Evolutionary conservation across 805 yeast species (phyloP), one percentile per base, ranked within the genome.

Genomic region (Schizosaccharomyces osmophilus): DNA sequence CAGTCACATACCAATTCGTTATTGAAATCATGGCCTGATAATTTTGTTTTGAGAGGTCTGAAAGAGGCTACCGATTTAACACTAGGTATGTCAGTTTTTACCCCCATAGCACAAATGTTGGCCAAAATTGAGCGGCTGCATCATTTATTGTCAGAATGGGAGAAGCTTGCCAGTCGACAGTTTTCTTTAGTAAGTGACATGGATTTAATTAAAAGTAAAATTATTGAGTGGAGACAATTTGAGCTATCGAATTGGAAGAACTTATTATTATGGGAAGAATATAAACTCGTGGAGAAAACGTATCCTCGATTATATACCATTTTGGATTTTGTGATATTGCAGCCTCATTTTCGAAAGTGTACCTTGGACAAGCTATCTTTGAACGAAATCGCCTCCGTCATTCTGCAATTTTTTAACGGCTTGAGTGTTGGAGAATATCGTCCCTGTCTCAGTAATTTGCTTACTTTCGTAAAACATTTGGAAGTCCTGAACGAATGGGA

Each of bases 141-240:
- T 68, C 84, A 87, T 0, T 82, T 79, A 68, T 77, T 89, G 64
- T 77, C 83, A 31, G 97, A 93, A 69, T 93, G 98, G 97, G 93
- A 93, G 69, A 84, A 86, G 65, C 88, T 85, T 71, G 95, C 97
- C 0, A 81, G 88, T 36, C 76, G 81, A 11, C 83, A 85, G 61
- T 89, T 85, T 0, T 79, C 94, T 0, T 72, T 93, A 61, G 73
- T 73, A 48, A 67, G 66, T 0, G 78, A 79, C 60, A 77, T 82
- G 64, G 82, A 80, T 51, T 75, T 77, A 15, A 71, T 87, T 39
- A 82, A 95, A 0, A 67, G 72, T 0, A 72, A 89, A 63, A 85
- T 93, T 65, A 89, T 93, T 3, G 77, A 85, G 0, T 93, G 99
- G 99, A 81, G 99, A 74, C 80, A 80, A 66, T 70, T 89, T 48